Percentiles rank a stretch among this genome's conserved stretches.
Evolutionary conservation across 2,329 filamentous ascomycete species (phyloP).

Genomic region (Lasiodiplodia sp.): DNA sequence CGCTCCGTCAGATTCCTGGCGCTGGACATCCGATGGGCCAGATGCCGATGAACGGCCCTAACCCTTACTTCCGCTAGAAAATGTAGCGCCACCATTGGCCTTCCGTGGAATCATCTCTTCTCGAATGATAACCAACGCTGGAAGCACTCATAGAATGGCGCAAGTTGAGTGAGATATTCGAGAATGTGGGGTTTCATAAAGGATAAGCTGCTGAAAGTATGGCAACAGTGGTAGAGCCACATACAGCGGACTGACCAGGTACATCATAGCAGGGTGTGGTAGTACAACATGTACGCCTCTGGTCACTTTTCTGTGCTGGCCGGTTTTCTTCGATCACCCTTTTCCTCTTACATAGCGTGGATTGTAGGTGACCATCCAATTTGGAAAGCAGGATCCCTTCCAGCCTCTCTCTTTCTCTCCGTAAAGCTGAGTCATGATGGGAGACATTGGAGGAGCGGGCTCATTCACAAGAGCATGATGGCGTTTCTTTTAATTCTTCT

Average conservation of each 20-base stretch:
- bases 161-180: not conserved
- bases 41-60: slow-evolving; percentile 19
- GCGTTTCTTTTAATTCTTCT: slow-evolving; percentile 10
- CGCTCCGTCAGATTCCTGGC: slow-evolving; percentile 12
- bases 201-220: not conserved
- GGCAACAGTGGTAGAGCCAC: not conserved
- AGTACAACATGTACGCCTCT: not conserved
- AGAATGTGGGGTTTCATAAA: not conserved
- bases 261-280: not conserved
- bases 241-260: not conserved
- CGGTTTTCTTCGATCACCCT: not conserved
- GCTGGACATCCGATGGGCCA: slow-evolving; percentile 13
- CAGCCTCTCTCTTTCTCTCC: not conserved
- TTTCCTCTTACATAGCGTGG: slow-evolving; percentile 11
- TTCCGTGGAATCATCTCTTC: not conserved
- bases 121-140: not conserved
- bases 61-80: slow-evolving; percentile 9
- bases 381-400: slow-evolving; percentile 9
- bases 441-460: not conserved
- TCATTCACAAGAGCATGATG: slow-evolving; percentile 6
- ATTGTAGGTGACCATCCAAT: not conserved
- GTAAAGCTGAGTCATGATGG: slow-evolving; percentile 10
- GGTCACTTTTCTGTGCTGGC: not conserved
- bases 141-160: not conserved
- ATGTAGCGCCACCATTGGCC: not conserved